Conservation (phyloP, 345 rosid genomes). For the Reutealis trisperma region DNA sequence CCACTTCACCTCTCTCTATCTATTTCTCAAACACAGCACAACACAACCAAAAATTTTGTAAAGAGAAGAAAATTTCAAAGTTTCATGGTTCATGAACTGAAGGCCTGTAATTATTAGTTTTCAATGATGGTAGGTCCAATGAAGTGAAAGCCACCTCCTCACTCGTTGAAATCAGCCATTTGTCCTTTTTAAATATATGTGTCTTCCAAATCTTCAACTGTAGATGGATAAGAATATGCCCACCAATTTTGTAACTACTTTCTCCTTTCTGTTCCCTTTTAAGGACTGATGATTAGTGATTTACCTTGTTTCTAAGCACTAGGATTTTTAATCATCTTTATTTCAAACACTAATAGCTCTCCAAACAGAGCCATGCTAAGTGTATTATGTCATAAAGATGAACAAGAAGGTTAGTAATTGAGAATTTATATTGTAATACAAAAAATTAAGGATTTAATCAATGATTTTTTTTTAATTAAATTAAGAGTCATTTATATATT, state of each 20-base stretch:
- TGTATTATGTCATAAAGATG: no score
- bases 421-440: no score
- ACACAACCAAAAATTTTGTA: neutral
- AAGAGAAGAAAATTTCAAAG: neutral
- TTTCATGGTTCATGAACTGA: conserved; percentile 14
- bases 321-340: neutral
- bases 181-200: neutral
- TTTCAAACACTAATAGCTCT: neutral
- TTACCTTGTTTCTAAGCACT: neutral
- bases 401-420: no score
- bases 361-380: no score
- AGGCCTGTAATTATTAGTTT: neutral
- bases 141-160: conserved; percentile 26
- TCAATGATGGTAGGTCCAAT: conserved; percentile 27
- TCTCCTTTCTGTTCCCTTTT: neutral
- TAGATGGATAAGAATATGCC: conserved; percentile 6
- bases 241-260: neutral
- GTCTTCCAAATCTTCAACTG: neutral
- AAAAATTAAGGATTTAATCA: no score
- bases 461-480: no score
- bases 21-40: neutral
- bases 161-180: neutral
- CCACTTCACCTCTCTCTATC: neutral
- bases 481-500: no score
- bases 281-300: neutral